A percentile compares a stretch with the other conserved stretches of the same genome.
Evolutionary conservation across 495 filamentous ascomycete species (phyloP).

Genomic region (Penicillium parvum): DNA sequence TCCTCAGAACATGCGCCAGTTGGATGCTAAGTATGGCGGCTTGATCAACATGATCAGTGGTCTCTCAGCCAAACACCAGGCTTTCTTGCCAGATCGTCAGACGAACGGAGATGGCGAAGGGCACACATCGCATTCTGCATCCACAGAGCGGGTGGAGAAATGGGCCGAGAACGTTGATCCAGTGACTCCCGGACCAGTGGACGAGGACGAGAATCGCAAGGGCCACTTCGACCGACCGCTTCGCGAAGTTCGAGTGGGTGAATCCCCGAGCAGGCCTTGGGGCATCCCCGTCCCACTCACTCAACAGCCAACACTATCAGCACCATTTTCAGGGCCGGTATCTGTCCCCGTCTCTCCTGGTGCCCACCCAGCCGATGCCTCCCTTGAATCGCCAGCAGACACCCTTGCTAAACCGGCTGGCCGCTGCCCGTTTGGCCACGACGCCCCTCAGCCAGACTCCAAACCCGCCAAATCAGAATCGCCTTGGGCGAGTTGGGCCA

Average conservation of each 20-base stretch:
- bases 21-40: slow-evolving; percentile 89
- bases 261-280: slow-evolving; percentile 88
- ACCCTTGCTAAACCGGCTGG: slow-evolving; percentile 27
- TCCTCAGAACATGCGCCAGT: slow-evolving; percentile 70
- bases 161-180: slow-evolving; percentile 72
- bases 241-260: slow-evolving; percentile 79
- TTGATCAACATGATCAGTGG: slow-evolving; percentile 88
- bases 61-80: slow-evolving; percentile 75
- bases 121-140: slow-evolving; percentile 23
- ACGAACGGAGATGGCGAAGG: slow-evolving; percentile 32
- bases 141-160: slow-evolving; percentile 64
- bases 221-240: slow-evolving; percentile 73
- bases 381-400: slow-evolving; percentile 8
- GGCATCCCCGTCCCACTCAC: slow-evolving; percentile 71
- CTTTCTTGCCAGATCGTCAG: slow-evolving; percentile 64
- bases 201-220: slow-evolving; percentile 41
- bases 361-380: slow-evolving; percentile 9
- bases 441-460: slow-evolving; percentile 22
- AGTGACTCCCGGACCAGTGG: slow-evolving; percentile 22
- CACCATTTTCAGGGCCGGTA: slow-evolving; percentile 20
- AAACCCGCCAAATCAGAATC: background rate
- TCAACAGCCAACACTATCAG: slow-evolving; percentile 28
- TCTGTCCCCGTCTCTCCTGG: slow-evolving; percentile 19
- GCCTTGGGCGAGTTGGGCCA: slow-evolving; percentile 9
- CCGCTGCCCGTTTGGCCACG: slow-evolving; percentile 50